A percentile compares a stretch with the other conserved stretches of the same genome.
Conservation (phyloP, 2,329 filamentous ascomycete species). For the Fusarium devonianum region DNA sequence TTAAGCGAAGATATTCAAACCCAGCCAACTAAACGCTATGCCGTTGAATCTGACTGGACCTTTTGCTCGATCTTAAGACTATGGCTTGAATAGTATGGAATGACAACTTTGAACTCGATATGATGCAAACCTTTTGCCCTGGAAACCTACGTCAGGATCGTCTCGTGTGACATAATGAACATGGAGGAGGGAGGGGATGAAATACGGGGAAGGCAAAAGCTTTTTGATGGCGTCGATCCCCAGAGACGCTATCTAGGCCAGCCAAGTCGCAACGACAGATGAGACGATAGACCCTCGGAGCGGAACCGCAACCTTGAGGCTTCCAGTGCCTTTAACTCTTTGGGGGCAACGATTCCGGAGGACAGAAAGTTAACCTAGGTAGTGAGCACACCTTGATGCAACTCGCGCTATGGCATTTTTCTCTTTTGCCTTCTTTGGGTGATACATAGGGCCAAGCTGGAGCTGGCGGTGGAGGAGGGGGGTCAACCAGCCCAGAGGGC, state of each 20-base stretch:
- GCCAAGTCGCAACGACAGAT: conserved; percentile 10
- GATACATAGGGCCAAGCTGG: conserved; percentile 7
- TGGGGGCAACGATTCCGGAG: not conserved
- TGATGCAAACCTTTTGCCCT: conserved; percentile 6
- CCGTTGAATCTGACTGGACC: not conserved
- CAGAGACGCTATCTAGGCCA: conserved; percentile 30
- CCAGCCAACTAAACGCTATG: conserved; percentile 12
- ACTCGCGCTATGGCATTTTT: conserved; percentile 4
- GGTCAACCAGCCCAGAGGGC: conserved; percentile 7
- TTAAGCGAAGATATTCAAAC: conserved; percentile 15
- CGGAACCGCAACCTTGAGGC: conserved; percentile 31
- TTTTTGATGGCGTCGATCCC: conserved; percentile 8
- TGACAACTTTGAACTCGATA: conserved; percentile 13
- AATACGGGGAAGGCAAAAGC: too few species aligned
- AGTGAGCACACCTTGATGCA: conserved; percentile 5
- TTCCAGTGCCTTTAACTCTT: not conserved
- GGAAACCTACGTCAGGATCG: conserved; percentile 29
- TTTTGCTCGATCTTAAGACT: not conserved
- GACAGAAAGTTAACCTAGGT: not conserved
- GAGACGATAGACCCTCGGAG: conserved; percentile 9
- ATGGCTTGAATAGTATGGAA: conserved; percentile 14
- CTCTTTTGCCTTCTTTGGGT: conserved; percentile 1
- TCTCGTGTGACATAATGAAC: conserved; percentile 14
- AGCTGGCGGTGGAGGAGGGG: not conserved
- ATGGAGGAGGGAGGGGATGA: conserved; percentile 6